Base-by-base conservation (phyloP, 345 rosid species). In the Raphanus sativus region DNA sequence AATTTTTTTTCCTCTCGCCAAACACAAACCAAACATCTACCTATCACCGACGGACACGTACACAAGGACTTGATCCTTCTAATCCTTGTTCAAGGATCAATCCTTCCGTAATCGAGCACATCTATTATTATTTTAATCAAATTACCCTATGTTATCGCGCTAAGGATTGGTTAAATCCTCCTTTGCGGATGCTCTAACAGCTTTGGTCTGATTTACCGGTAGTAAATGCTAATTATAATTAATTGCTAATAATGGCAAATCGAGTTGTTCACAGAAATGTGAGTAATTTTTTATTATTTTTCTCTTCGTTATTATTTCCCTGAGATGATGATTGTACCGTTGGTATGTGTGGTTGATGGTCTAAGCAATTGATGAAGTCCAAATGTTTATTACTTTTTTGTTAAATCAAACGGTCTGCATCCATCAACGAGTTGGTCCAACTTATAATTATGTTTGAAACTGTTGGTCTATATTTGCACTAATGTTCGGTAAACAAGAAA, bases 401-500 rank as follows among this genome's bases (percentile, higher is more conserved):
- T 66, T 75, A 30, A 67, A 59, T 17, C 36, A 45, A 42, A 32
- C 36, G 2, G 52, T 30, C 32, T 13, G 34, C 60, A 45, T 59
- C 78, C 60, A 45, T 59, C 78, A 67, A 12, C 16, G 52, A 59
- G 36, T 30, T 75, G 67, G 38, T 13, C 61, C 61, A 58, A 59
- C 61, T 58, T 45, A 58, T 66, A 56, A 58, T 40, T 40, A 66
- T 17, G 45, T 21, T 9, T 24, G 2, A 36, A 65, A 3, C 33
- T 40, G 21, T 42, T 26, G 50, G 15, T 13, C 15, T 45, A 8
- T n/a, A 12, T 8, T 32, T 17, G 6, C 28, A 32, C 11, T 69
- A 69, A 33, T 30, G 45, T 6, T 52, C 12, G 26, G 4, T 52
- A 32, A 33, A 28, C 17, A 30, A 30, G 29, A 30, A 30, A 1